Conservation (phyloP, 2,329 filamentous ascomycete species). For the Sphaerulina vaccinii region DNA sequence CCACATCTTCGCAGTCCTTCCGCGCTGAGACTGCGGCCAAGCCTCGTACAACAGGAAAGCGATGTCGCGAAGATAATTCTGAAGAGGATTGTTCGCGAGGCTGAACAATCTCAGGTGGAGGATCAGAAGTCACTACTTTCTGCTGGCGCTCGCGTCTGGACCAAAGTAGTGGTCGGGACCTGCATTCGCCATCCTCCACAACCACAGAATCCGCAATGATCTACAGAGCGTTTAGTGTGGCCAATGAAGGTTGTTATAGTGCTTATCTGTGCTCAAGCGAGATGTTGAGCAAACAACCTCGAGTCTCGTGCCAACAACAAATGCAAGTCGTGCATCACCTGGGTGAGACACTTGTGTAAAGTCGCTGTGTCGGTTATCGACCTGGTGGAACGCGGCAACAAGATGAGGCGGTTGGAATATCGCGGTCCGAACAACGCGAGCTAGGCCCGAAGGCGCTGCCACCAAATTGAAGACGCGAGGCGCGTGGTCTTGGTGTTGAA, state of each 20-base stretch:
- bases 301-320: neutral
- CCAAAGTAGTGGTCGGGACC: neutral
- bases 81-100: too few relatives aligned
- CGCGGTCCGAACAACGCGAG: neutral
- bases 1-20: neutral
- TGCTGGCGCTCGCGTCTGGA: too few relatives aligned
- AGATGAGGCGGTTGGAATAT: neutral
- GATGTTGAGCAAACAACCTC: neutral
- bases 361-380: neutral
- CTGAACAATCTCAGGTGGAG: neutral
- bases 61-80: too few relatives aligned
- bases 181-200: slow-evolving; percentile 8
- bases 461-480: too few relatives aligned
- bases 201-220: slow-evolving; percentile 11
- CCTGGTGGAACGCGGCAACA: neutral
- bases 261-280: neutral
- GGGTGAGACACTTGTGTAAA: too few relatives aligned
- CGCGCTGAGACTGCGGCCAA: too few relatives aligned
- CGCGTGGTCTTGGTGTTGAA: too few relatives aligned
- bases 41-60: too few relatives aligned
- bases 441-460: neutral
- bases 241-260: slow-evolving; percentile 4
- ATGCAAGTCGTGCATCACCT: neutral
- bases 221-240: neutral
- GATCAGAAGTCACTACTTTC: neutral